Percentiles rank a stretch among this genome's conserved stretches.
phyloP scores from a whole-genome alignment of 2,329 filamentous ascomycete species.

The Elsinoe necatrix region DNA sequence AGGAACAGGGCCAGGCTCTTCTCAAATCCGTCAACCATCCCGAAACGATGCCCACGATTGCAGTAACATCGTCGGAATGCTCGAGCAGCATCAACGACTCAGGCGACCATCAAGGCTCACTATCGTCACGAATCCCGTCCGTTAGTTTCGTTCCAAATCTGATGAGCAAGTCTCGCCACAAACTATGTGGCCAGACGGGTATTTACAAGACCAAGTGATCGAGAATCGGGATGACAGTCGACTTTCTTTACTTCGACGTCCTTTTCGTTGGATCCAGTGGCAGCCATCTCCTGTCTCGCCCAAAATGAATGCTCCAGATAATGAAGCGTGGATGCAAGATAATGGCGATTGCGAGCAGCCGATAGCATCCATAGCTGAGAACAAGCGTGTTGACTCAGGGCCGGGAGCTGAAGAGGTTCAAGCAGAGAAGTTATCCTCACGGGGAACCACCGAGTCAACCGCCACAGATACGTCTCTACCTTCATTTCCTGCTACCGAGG shows the following conservation, averaged over 20 bases:
- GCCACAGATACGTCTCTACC: too few species aligned
- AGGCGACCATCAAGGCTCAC: neutral
- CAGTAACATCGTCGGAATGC: neutral
- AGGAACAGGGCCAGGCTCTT: too few species aligned
- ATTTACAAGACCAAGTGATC: neutral
- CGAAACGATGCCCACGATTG: too few species aligned
- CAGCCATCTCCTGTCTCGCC: neutral
- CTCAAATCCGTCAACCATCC: too few species aligned
- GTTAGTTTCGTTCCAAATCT: neutral
- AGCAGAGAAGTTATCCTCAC: too few species aligned
- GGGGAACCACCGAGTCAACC: too few species aligned
- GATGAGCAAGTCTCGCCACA: neutral
- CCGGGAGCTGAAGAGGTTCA: neutral
- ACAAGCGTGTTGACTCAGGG: neutral
- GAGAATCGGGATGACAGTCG: neutral
- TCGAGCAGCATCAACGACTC: neutral
- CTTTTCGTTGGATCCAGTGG: neutral
- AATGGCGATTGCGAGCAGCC: neutral
- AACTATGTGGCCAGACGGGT: neutral
- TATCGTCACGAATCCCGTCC: neutral
- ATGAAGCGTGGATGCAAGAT: neutral
- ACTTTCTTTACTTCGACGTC: neutral
- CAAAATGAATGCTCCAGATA: neutral
- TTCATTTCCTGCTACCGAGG: too few species aligned
- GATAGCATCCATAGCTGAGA: neutral